phyloP scores from a whole-genome alignment of 78 protist species.

The Dictyostelium capitatum region DNA sequence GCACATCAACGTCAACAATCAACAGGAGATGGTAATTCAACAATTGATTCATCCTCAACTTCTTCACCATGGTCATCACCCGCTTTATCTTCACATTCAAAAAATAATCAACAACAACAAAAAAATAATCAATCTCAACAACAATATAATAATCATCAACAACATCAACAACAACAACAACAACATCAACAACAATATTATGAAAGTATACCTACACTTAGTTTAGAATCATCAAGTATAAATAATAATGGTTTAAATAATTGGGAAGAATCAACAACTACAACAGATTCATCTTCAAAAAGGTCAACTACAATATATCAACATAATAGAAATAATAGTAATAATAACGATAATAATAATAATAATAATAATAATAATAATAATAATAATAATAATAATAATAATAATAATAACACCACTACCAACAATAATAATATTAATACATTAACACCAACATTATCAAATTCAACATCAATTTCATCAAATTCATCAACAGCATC shows the following conservation, averaged over 20 bases:
- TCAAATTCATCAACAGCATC: neutral
- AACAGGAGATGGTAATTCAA: neutral
- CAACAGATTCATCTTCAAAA: constrained; percentile 19
- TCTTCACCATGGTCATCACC: constrained; percentile 47
- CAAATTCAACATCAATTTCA: constrained; percentile 2
- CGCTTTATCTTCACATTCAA: neutral
- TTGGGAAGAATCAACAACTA: neutral
- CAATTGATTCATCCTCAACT: neutral
- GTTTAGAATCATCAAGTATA: neutral
- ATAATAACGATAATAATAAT: neutral
- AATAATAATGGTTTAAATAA: neutral
- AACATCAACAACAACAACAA: neutral
- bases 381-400: neutral
- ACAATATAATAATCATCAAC: constrained; percentile 8
- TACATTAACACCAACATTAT: neutral
- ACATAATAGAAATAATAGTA: neutral
- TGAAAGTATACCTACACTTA: neutral
- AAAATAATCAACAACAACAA: neutral
- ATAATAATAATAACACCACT: neutral
- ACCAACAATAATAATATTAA: neutral
- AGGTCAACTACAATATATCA: neutral
- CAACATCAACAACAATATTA: neutral
- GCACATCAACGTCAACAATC: neutral
- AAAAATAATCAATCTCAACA: neutral
- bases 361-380: neutral